Percentiles rank a stretch among this genome's conserved stretches.
Evolutionary conservation across 306 rosid species (phyloP).

Genomic region (Styphnolobium japonicum): DNA sequence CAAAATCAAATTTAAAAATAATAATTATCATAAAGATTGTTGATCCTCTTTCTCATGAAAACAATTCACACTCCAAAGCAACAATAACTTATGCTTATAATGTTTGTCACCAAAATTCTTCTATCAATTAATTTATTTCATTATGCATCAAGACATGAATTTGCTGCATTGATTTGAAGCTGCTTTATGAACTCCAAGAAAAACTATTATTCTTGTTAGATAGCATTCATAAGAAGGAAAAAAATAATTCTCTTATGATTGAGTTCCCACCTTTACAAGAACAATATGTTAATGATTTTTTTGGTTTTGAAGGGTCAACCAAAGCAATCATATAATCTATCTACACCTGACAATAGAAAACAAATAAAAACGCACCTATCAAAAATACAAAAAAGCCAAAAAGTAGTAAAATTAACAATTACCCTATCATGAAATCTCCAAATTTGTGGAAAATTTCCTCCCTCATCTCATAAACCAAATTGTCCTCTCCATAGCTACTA

Average conservation of each 20-base stretch:
- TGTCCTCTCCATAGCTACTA: not conserved
- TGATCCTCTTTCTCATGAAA: not conserved
- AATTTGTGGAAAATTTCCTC: conserved; percentile 38
- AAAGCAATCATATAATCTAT: not conserved
- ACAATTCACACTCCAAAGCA: not conserved
- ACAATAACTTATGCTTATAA: not conserved
- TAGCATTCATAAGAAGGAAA: not conserved
- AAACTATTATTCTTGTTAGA: not conserved
- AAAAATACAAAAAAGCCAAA: not conserved
- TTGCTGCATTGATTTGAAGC: not conserved
- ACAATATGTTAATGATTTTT: not conserved
- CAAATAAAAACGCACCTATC: not conserved
- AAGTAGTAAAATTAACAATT: conserved; percentile 5
- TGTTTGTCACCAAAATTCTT: not conserved
- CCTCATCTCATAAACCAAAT: conserved; percentile 28
- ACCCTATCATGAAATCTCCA: conserved; percentile 73
- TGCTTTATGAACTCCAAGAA: not conserved
- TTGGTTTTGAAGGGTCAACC: not conserved
- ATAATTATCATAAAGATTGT: not conserved
- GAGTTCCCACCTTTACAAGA: not conserved
- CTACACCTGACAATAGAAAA: not conserved
- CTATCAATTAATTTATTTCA: not conserved
- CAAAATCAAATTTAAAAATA: too few species aligned
- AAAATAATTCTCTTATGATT: not conserved
- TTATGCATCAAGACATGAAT: not conserved